Evolutionary conservation across 306 rosid species (phyloP).

Genomic region (Lathyrus sativus): DNA sequence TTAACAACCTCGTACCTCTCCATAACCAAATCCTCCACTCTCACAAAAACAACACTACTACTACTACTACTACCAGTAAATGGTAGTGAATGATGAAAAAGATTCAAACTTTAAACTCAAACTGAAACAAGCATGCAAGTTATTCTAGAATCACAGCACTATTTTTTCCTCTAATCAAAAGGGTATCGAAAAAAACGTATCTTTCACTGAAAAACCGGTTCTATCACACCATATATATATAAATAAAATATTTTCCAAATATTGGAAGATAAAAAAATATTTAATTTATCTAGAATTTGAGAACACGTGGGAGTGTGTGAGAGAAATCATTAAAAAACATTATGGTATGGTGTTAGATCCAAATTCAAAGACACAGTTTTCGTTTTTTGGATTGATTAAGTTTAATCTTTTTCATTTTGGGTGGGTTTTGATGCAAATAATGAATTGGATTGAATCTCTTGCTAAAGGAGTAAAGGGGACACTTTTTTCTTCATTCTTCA

Average conservation of each 20-base stretch:
- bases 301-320: conserved; percentile 51
- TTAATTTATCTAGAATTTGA: conserved; percentile 18
- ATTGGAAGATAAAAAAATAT: not conserved
- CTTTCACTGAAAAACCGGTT: conserved; percentile 36
- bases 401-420: not conserved
- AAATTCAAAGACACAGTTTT: not conserved
- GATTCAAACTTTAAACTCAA: conserved; percentile 4
- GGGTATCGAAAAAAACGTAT: conserved; percentile 24
- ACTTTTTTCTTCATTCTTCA: conserved; percentile 45
- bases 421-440: not conserved
- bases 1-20: conserved; percentile 69
- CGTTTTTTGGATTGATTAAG: too few relatives aligned
- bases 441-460: conserved; percentile 43
- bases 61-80: not conserved
- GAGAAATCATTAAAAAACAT: conserved; percentile 36
- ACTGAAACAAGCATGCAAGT: conserved; percentile 38
- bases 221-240: conserved; percentile 7
- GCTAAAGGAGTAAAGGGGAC: conserved; percentile 17
- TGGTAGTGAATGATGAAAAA: conserved; percentile 1
- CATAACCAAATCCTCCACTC: conserved; percentile 41
- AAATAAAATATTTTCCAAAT: not conserved
- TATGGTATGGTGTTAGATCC: conserved; percentile 6
- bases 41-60: not conserved
- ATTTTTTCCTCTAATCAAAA: conserved; percentile 28
- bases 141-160: conserved; percentile 31